Conservation (phyloP, 371 early-diverging fungal genomes). For the Capillidium rhysosporum region DNA sequence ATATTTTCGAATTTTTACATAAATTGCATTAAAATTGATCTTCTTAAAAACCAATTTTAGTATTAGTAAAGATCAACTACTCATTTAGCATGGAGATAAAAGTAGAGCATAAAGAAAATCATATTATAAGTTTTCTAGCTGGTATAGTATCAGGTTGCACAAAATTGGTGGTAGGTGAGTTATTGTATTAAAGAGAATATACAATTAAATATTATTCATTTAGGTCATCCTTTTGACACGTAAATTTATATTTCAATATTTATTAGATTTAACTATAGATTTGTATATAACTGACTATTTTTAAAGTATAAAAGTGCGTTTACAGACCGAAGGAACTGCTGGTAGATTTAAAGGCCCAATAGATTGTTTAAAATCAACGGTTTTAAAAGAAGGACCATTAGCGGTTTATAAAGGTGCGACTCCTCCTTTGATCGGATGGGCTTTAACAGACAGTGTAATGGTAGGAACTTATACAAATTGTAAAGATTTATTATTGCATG, state of each 20-base stretch:
- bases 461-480: constrained; percentile 12
- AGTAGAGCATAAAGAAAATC: too few relatives aligned
- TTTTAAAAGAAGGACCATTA: constrained; percentile 50
- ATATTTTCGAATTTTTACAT: too few relatives aligned
- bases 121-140: constrained; percentile 12
- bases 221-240: constrained; percentile 4
- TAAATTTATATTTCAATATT: neutral
- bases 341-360: constrained; percentile 74
- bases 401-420: constrained; percentile 82
- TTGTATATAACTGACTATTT: neutral
- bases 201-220: neutral
- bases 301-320: constrained; percentile 38
- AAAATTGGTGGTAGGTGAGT: constrained; percentile 61
- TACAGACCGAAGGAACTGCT: constrained; percentile 51
- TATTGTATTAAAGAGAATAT: constrained; percentile 31
- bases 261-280: neutral
- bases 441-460: constrained; percentile 72
- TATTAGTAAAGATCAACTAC: too few relatives aligned
- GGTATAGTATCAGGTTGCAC: constrained; percentile 64
- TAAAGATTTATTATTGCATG: neutral
- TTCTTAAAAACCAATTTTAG: too few relatives aligned
- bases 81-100: too few relatives aligned
- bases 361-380: constrained; percentile 53
- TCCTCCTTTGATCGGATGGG: constrained; percentile 85
- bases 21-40: too few relatives aligned